These are phyloP conservation scores for Pythium pectinolyticum DNA, from an alignment of 352 stramenopile species.

Conservation along the genomic window DNA sequence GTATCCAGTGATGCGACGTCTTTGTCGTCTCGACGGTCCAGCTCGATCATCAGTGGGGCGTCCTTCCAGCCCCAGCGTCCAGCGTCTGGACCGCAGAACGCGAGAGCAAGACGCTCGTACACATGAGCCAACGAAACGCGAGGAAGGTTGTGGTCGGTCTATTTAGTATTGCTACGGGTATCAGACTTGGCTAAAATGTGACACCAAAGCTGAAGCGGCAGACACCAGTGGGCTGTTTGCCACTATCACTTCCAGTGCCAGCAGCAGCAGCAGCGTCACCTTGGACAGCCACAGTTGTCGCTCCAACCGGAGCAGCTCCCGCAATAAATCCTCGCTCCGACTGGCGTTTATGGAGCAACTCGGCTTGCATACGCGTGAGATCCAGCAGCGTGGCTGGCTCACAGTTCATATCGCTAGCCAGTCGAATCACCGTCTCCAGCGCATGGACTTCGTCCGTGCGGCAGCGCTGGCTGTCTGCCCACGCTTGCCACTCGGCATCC, in stretches of 20 bases:
- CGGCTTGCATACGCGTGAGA: slow-evolving; percentile 53
- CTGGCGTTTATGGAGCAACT: slow-evolving; percentile 36
- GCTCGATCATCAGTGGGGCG: not conserved
- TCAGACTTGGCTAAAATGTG: slow-evolving; percentile 5
- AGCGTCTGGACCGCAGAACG: not conserved
- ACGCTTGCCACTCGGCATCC: slow-evolving; percentile 48
- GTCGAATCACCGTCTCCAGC: slow-evolving; percentile 59
- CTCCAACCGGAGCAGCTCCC: too few relatives aligned
- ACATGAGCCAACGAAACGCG: too few relatives aligned
- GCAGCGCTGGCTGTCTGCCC: slow-evolving; percentile 43
- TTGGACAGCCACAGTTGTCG: too few relatives aligned
- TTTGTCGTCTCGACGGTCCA: not conserved
- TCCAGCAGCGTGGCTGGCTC: slow-evolving; percentile 51
- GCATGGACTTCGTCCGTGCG: slow-evolving; percentile 52
- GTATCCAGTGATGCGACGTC: too few relatives aligned
- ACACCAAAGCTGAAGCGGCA: slow-evolving; percentile 53
- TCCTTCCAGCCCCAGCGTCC: slow-evolving; percentile 9
- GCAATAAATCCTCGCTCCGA: not conserved
- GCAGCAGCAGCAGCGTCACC: not conserved
- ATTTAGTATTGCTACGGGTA: too few relatives aligned
- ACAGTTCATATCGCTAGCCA: slow-evolving; percentile 68
- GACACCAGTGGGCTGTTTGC: slow-evolving; percentile 35
- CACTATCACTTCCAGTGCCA: not conserved
- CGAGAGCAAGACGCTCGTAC: not conserved
- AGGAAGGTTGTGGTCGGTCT: too few relatives aligned